These are phyloP conservation scores for Daldinia vernicosa DNA, from an alignment of 495 filamentous ascomycete genomes.

Conservation along the genomic window DNA sequence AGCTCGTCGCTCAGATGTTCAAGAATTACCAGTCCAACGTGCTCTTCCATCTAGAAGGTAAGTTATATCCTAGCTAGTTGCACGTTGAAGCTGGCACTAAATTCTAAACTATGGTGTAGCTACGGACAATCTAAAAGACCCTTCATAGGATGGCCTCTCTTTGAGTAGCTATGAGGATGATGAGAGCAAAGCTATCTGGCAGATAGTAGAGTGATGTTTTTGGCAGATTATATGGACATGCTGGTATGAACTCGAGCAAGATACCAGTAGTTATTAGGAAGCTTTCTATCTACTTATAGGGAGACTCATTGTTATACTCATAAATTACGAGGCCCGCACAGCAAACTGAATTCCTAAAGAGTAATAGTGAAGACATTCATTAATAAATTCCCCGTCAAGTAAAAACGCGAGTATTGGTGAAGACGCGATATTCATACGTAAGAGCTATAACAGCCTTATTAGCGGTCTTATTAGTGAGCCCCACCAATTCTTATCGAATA, in stretches of 20 bases:
- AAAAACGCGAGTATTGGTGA: too few relatives aligned
- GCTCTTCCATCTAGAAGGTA: constrained; percentile 96
- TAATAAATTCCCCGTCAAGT: too few relatives aligned
- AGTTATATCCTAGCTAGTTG: constrained; percentile 8
- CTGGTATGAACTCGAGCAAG: background rate
- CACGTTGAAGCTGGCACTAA: background rate
- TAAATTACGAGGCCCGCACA: background rate
- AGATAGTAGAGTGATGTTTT: background rate
- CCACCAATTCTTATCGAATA: constrained; percentile 5
- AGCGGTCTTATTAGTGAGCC: background rate
- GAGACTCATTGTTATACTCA: background rate
- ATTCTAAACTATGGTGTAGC: constrained; percentile 57
- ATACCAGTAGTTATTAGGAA: background rate
- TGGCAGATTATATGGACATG: background rate
- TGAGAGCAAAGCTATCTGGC: background rate
- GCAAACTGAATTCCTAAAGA: too few relatives aligned
- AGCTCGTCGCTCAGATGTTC: constrained; percentile 99
- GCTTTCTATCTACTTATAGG: background rate
- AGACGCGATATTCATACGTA: too few relatives aligned
- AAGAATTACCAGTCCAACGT: constrained; percentile 99
- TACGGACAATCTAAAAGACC: constrained; percentile 85
- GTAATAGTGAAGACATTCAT: too few relatives aligned
- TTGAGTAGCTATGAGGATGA: background rate
- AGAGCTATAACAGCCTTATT: too few relatives aligned
- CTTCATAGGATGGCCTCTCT: constrained; percentile 57